Evolutionary conservation across 306 rosid species (phyloP).

Genomic region (Notholithocarpus densiflorus): DNA sequence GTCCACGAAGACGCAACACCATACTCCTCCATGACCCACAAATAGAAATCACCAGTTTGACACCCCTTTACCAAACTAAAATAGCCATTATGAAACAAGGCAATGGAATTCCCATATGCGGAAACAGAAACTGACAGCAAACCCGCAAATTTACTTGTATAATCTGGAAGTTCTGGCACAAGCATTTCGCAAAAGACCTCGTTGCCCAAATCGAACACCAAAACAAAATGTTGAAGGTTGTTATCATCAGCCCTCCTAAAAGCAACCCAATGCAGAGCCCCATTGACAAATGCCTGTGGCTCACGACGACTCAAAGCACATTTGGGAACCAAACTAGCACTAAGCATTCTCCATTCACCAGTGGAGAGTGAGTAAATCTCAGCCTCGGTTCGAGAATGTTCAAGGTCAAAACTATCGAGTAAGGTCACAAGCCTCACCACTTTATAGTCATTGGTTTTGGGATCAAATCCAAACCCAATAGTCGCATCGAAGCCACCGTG

Average conservation of each 20-base stretch:
- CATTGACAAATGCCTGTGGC: slow-evolving; percentile 13
- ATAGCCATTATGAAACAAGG: not conserved
- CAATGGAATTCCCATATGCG: slow-evolving; percentile 10
- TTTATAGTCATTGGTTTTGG: slow-evolving; percentile 4
- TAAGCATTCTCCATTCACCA: slow-evolving; percentile 10
- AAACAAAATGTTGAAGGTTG: not conserved
- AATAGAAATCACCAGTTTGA: not conserved
- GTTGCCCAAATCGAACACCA: slow-evolving; percentile 19
- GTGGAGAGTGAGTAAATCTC: slow-evolving; percentile 28
- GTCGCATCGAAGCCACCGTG: not conserved
- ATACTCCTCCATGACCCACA: slow-evolving; percentile 36
- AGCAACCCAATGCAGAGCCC: slow-evolving; percentile 25
- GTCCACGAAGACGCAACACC: slow-evolving; percentile 28
- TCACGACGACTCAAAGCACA: not conserved
- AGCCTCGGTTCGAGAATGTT: not conserved
- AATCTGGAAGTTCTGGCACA: slow-evolving; percentile 3
- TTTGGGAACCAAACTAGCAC: slow-evolving; percentile 9
- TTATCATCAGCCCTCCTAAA: not conserved
- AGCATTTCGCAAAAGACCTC: slow-evolving; percentile 22
- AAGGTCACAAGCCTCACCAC: slow-evolving; percentile 21
- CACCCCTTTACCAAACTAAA: too few relatives aligned
- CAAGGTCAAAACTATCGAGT: not conserved
- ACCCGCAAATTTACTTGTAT: too few relatives aligned
- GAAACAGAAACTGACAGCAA: not conserved
- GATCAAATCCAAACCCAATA: slow-evolving; percentile 28